These are phyloP conservation scores for Albizia julibrissin DNA, from an alignment of 306 rosid species.

Conservation along the genomic window DNA sequence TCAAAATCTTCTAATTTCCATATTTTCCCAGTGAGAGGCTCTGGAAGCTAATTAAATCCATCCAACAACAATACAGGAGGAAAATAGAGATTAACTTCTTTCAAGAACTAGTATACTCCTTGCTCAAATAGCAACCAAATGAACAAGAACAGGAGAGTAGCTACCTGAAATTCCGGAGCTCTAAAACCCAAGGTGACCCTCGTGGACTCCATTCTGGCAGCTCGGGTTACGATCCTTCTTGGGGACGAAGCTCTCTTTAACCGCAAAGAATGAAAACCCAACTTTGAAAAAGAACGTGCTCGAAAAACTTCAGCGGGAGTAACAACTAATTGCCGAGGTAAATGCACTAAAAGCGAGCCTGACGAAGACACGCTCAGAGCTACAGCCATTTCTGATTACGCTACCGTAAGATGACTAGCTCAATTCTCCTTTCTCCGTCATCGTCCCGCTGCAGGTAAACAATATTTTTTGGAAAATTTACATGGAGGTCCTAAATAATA, in stretches of 20 bases:
- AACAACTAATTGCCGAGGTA: constrained; percentile 30
- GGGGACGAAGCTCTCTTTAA: constrained; percentile 35
- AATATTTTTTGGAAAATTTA: no score
- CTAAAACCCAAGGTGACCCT: constrained; percentile 71
- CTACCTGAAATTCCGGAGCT: constrained; percentile 83
- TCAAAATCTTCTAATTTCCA: constrained; percentile 91
- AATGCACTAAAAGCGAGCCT: constrained; percentile 35
- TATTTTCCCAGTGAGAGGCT: constrained; percentile 86
- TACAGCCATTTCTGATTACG: constrained; percentile 41
- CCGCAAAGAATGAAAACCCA: constrained; percentile 43
- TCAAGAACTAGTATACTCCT: constrained; percentile 1
- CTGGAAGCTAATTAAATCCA: constrained; percentile 66
- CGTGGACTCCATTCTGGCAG: constrained; percentile 66
- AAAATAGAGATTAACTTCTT: neutral
- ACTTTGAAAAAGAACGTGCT: constrained; percentile 42
- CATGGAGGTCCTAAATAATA: no score
- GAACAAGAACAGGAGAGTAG: neutral
- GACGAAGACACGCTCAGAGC: constrained; percentile 23
- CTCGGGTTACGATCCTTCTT: constrained; percentile 52
- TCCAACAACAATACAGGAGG: neutral
- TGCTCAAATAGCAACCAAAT: neutral
- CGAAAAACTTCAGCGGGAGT: constrained; percentile 20
- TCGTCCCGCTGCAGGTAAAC: neutral
- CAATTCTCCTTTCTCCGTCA: constrained; percentile 25
- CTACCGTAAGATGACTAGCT: constrained; percentile 11